Conservation (phyloP, 2,329 filamentous ascomycete species). For the Exophiala sp. region DNA sequence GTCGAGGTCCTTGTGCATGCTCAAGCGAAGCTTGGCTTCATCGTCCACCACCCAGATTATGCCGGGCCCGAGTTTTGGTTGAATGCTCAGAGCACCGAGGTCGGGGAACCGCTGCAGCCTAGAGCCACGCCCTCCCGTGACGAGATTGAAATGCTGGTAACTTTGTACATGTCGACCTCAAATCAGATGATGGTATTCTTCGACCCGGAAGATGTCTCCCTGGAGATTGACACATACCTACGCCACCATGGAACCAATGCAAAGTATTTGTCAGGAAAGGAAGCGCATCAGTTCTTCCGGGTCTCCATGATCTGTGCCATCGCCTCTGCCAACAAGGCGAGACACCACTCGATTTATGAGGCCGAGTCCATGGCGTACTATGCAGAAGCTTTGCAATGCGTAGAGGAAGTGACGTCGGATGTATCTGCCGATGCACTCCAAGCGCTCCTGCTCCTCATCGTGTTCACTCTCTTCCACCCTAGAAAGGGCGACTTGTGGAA, state of each 20-base stretch:
- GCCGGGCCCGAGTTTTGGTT: conserved; percentile 27
- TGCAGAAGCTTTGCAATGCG: conserved; percentile 29
- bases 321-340: conserved; percentile 30
- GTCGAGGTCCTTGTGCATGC: conserved; percentile 29
- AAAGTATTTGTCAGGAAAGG: conserved; percentile 26
- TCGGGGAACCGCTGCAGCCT: conserved; percentile 18
- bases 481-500: conserved; percentile 31
- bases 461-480: conserved; percentile 30
- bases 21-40: conserved; percentile 26
- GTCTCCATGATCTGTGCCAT: conserved; percentile 35
- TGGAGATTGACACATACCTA: conserved; percentile 29
- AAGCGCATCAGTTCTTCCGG: conserved; percentile 33
- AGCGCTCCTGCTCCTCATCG: conserved; percentile 29
- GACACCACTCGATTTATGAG: conserved; percentile 29
- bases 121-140: conserved; percentile 20
- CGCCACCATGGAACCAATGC: conserved; percentile 21
- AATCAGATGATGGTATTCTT: conserved; percentile 32
- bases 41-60: conserved; percentile 27
- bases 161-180: conserved; percentile 31
- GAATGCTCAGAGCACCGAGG: conserved; percentile 24
- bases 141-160: conserved; percentile 29
- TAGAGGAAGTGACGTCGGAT: conserved; percentile 33
- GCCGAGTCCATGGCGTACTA: conserved; percentile 29
- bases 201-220: conserved; percentile 26
- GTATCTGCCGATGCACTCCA: conserved; percentile 30